phyloP scores from a whole-genome alignment of 345 rosid genomes.

The Aquilaria sinensis region DNA sequence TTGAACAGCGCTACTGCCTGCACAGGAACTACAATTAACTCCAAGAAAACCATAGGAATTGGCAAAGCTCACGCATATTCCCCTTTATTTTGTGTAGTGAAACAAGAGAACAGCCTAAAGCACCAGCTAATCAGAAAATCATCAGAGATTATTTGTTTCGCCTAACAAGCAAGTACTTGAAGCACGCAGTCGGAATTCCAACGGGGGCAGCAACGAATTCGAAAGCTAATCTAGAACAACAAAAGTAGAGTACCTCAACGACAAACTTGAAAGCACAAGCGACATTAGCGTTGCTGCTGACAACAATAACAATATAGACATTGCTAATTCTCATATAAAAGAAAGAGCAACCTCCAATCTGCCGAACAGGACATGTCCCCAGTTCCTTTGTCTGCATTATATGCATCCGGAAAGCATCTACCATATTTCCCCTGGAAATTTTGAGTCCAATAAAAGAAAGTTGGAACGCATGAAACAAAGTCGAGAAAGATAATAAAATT shows the following conservation, averaged over 20 bases:
- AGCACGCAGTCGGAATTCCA: too few species aligned
- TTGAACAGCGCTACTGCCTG: conserved; percentile 97
- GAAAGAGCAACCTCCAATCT: conserved; percentile 98
- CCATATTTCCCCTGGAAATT: conserved; percentile 84
- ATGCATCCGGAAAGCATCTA: conserved; percentile 97
- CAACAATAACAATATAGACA: conserved; percentile 95
- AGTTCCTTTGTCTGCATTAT: conserved; percentile 99
- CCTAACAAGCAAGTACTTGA: too few species aligned
- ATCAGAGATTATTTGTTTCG: too few species aligned
- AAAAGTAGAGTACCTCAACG: conserved; percentile 57
- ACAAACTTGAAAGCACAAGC: conserved; percentile 99
- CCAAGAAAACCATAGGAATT: not conserved
- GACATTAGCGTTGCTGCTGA: conserved; percentile 98
- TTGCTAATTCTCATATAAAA: conserved; percentile 97
- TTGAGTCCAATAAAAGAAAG: not conserved
- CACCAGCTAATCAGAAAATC: too few species aligned
- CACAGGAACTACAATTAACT: conserved; percentile 13
- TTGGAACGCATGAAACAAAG: not conserved
- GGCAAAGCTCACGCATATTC: not conserved
- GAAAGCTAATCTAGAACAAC: too few species aligned
- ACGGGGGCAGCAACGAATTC: too few species aligned
- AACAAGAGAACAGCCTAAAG: not conserved
- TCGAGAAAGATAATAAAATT: not conserved
- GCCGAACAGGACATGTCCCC: conserved; percentile 94
- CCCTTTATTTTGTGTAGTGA: not conserved